Base-by-base conservation (phyloP, 768 basidiomycete species). In the Amanita rubescens region DNA sequence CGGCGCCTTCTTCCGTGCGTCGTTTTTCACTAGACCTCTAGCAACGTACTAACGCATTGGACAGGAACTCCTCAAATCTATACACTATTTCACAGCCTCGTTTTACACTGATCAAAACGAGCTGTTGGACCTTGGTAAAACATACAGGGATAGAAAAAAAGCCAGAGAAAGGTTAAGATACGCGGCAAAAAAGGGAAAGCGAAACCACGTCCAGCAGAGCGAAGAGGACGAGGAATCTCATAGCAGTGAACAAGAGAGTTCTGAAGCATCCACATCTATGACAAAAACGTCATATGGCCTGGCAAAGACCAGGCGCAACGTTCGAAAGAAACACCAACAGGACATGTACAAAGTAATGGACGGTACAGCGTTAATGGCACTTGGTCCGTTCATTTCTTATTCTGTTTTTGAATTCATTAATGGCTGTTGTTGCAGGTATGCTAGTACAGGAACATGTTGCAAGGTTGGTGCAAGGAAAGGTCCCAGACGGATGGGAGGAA, bases 331-430 rank as follows among this genome's bases (percentile, higher is more conserved):
- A 25, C 42, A 70, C 33, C 63, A 67, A 25, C 69, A 73, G 56
- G 84, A 87, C 58, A 90, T 90, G 87, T 90, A 89, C 63, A 85
- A 78, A 60, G 73, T 78, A 3, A 72, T 88, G 56, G 83, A 87
- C 59, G 88, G 88, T 3, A 82, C 84, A 11, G 84, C 85, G 3
- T 73, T 90, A 42, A 72, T 90, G 66, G 85, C 80, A 3, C 73
- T 90, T 57, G 85, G 88, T 87, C 27, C 17, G 75, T 67, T 49
- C 17, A 20, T 32, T 42, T 48, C 7, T 27, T 12, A 19, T 5
- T 32, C 17, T 32, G 25, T 11, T 24, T 44, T 4, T 44, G 9
- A 24, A 24, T 43, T 7, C 25, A 9, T 11, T 14, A 6, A 27
- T 27, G 17, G 6, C 11, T 14, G 15, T 22, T 15, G 19, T 55